Evolutionary conservation across 2,329 filamentous ascomycete genomes (phyloP), one percentile per base, ranked within the genome.

Genomic region (Neoascochyta sp.): DNA sequence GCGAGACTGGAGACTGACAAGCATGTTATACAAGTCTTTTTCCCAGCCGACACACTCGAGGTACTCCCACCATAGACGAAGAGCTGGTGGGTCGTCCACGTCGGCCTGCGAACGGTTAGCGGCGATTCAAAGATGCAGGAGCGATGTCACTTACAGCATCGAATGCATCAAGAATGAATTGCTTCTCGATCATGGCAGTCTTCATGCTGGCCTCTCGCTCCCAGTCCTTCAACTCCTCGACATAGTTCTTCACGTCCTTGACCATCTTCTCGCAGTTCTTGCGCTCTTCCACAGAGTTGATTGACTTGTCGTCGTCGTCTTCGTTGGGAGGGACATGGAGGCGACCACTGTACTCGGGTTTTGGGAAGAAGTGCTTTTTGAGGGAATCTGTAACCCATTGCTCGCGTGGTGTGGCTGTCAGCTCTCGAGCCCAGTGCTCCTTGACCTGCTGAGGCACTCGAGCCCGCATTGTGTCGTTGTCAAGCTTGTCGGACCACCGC

Each of bases 61-160:
- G 28, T 71, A 71, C 49, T 71, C 67, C 63, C 64, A 69, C 62
- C 62, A 69, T 14, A 71, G 56, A 11, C 69, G 54, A 7, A 71
- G 48, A 5, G 66, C 66, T 1, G 61, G 60, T 8, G 58, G 53
- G 5, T 57, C 47, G 20, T 61, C 66, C 1, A 54, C 50, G 47
- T 70, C 67, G 19, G 61, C 55, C 45, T 60, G 19, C 18, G 9
- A 9, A 19, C 3, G 19, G 27, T 39, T 24, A 44, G 36, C 22
- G 25, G 13, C 3, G 15, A 15, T 4, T 7, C 21, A 14, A 11
- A 8, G n/a, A 19, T 9, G 8, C 4, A 24, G 22, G 8, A 20
- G 2, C 9, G 4, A 7, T 16, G 7, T 3, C 3, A 52, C 60
- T 45, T 49, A 58, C 60, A 19, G 36, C 47, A 8, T 55, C 47